phyloP scores from a whole-genome alignment of 2,329 filamentous ascomycete species.

The Didymosphaeria variabile region DNA sequence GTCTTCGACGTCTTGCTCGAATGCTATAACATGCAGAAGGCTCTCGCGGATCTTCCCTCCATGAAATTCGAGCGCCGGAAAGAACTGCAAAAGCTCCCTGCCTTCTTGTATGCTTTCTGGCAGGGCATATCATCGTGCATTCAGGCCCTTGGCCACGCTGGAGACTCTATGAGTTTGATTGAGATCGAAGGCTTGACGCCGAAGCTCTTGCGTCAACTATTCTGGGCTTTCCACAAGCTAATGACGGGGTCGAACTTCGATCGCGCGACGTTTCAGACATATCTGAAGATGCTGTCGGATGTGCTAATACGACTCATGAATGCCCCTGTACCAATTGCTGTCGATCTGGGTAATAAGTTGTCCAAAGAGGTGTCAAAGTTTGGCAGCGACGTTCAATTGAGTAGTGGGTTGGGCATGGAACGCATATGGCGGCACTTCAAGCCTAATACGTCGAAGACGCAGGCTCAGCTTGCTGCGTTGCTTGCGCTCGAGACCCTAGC shows the following conservation, averaged over 20 bases:
- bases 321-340: slow-evolving; percentile 27
- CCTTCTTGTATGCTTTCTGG: slow-evolving; percentile 40
- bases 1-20: slow-evolving; percentile 43
- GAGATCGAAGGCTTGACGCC: slow-evolving; percentile 25
- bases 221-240: slow-evolving; percentile 59
- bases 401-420: slow-evolving; percentile 82
- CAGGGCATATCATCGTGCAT: slow-evolving; percentile 29
- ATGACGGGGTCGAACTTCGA: slow-evolving; percentile 56
- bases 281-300: slow-evolving; percentile 53
- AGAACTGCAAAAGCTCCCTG: slow-evolving; percentile 47
- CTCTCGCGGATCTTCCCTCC: slow-evolving; percentile 37
- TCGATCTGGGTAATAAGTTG: slow-evolving; percentile 35
- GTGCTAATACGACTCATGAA: slow-evolving; percentile 19
- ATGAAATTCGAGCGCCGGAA: slow-evolving; percentile 45
- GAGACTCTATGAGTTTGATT: not conserved
- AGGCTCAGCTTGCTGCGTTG: slow-evolving; percentile 49
- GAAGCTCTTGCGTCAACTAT: slow-evolving; percentile 50
- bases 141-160: slow-evolving; percentile 12
- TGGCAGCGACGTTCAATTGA: slow-evolving; percentile 73
- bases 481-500: slow-evolving; percentile 56
- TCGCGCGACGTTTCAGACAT: slow-evolving; percentile 63
- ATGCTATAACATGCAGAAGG: slow-evolving; percentile 42
- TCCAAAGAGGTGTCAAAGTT: slow-evolving; percentile 59
- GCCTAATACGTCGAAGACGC: slow-evolving; percentile 61
- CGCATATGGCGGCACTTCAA: slow-evolving; percentile 77